Evolutionary conservation across 2,329 filamentous ascomycete genomes (phyloP).

Genomic region (Nemania sp.): DNA sequence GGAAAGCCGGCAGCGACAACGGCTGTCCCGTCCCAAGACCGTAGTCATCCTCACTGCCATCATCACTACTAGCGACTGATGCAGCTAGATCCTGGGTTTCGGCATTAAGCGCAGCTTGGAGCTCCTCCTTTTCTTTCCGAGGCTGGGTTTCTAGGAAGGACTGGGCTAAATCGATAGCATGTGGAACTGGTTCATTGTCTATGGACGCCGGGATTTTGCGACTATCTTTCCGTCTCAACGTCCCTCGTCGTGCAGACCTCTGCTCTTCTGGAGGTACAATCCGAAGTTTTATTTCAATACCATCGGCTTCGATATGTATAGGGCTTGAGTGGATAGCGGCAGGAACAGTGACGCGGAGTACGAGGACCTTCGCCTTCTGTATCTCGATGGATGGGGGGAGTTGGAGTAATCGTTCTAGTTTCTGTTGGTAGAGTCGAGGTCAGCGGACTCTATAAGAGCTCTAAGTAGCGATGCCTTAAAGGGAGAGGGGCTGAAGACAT

Average conservation of each 20-base stretch:
- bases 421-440: slow-evolving; percentile 64
- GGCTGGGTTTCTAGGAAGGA: slow-evolving; percentile 83
- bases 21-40: slow-evolving; percentile 76
- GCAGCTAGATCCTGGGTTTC: slow-evolving; percentile 72
- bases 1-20: slow-evolving; percentile 75
- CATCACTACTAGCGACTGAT: slow-evolving; percentile 70
- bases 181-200: slow-evolving; percentile 66
- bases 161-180: slow-evolving; percentile 78
- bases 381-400: slow-evolving; percentile 80
- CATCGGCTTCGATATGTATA: slow-evolving; percentile 84
- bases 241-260: slow-evolving; percentile 47
- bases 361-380: slow-evolving; percentile 77
- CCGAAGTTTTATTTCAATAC: slow-evolving; percentile 77
- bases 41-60: slow-evolving; percentile 71
- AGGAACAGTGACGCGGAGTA: slow-evolving; percentile 84
- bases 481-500: slow-evolving; percentile 48
- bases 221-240: slow-evolving; percentile 44
- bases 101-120: slow-evolving; percentile 76
- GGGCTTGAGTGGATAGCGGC: slow-evolving; percentile 89
- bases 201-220: slow-evolving; percentile 42
- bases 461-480: slow-evolving; percentile 4
- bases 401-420: slow-evolving; percentile 79
- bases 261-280: slow-evolving; percentile 59
- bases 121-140: slow-evolving; percentile 70
- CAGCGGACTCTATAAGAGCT: slow-evolving; percentile 38